Evolutionary conservation across 108 stramenopile species (phyloP), one percentile per base, ranked within the genome.

Genomic region (Cylindrotheca fusiformis): DNA sequence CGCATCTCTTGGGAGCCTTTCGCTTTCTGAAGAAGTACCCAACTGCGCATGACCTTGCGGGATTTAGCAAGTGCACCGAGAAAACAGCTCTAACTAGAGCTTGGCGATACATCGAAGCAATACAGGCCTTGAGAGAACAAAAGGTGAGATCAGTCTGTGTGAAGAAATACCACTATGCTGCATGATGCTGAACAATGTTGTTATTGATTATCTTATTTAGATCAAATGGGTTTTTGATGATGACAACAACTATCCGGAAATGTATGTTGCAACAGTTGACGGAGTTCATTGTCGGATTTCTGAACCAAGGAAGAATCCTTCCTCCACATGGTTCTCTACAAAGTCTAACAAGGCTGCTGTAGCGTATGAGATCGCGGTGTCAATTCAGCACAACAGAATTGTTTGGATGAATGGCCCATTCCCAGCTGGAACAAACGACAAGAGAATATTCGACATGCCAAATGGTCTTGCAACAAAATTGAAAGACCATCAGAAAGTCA

Each of bases 361-460:
- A 1, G 46, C 46, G 3, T 75, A 75, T 33, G 74, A 80, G 24
- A 25, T 80, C 30, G 69, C 47, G 27, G 27, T 71, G 10, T 59
- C 49, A 28, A 49, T 75, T 19, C 60, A 47, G 3, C 25, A 60
- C 14, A 58, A 46, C 44, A 48, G 57, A 2, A 54, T 75, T 53
- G 61, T 71, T 21, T 80, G 79, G 75, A 68, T 66, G 4, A 72
- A 76, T 57, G 75, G 79, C 3, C 79, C 79, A 50, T 69, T 58
- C 25, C 60, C 64, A 58, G 71, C 62, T n/a, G 68, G 71, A 14
- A 14, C 29, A 33, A 57, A 67, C 56, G 73, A 79, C 44, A 51
- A 65, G 2, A 65, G 31, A 45, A 67, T 80, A 26, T 71, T 79
- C 45, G 32, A 60, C 26, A 52, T 47, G 4, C 52, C 44, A 14